Evolutionary conservation across 2,329 filamentous ascomycete species (phyloP), one percentile per base, ranked within the genome.

Genomic region (Microdochium trichocladiopsis): DNA sequence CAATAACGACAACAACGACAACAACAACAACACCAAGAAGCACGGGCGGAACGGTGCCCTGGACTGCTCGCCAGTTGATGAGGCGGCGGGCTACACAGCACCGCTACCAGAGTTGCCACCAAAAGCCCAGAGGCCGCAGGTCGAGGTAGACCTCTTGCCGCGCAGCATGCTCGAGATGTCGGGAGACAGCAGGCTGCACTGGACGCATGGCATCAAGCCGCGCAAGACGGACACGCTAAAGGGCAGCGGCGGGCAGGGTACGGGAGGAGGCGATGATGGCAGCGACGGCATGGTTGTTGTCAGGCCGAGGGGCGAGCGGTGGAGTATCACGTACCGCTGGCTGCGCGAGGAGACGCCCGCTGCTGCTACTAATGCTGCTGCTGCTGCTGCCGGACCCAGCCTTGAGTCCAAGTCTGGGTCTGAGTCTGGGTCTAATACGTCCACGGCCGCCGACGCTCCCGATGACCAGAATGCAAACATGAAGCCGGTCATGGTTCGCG

Each of bases 291-390:
- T 18, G n/a, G 23, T 21, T 12, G 12, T 25, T 3, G 67, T 77
- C 2, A 66, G 78, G 4, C 53, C 57, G 33, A 65, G 78, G 0
- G 58, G 54, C 2, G 67, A 78, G 25, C 67, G 78, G 6, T 81
- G 77, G 77, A 81, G 78, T 58, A 69, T 81, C 45, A 81, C 78
- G 2, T 81, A 78, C 58, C 70, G 78, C 1, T 81, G 78, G 78
- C 56, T 78, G 5, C 65, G 78, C 8, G 63, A 71, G 41, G 41
- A 45, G 21, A 45, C 41, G 41, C 12, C 12, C 4, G 41, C 16
- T n/a, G n/a, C n/a, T n/a, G n/a, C n/a, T n/a, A n/a, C n/a, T n/a
- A n/a, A n/a, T n/a, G n/a, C n/a, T n/a, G n/a, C n/a, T n/a, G n/a
- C n/a, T n/a, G n/a, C n/a, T n/a, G n/a, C n/a, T n/a, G n/a, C n/a